A percentile compares a stretch with the other conserved stretches of the same genome.
phyloP scores from a whole-genome alignment of 1,139 yeast species.

The Debaryomyces nepalensis region DNA sequence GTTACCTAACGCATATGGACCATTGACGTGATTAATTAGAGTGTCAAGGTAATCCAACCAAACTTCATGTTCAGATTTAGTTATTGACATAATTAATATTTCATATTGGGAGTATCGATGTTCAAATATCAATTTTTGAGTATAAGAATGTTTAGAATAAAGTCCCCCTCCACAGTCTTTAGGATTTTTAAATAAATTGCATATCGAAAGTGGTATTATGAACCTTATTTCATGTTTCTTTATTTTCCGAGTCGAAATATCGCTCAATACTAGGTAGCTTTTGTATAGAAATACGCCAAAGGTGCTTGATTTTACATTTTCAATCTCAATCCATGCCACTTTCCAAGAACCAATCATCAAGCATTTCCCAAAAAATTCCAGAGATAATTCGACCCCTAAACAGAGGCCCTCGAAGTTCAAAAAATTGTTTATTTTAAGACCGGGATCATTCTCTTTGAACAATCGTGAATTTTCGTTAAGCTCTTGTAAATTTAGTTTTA shows the following conservation, averaged over 20 bases:
- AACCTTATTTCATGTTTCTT: slow-evolving; percentile 40
- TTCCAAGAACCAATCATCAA: slow-evolving; percentile 45
- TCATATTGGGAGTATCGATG: slow-evolving; percentile 46
- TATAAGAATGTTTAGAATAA: slow-evolving; percentile 31
- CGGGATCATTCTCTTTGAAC: slow-evolving; percentile 17
- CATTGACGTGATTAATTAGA: slow-evolving; percentile 44
- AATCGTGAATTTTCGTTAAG: slow-evolving; percentile 31
- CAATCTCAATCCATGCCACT: slow-evolving; percentile 41
- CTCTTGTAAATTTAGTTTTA: slow-evolving; percentile 8
- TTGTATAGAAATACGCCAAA: slow-evolving; percentile 54
- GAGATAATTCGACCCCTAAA: slow-evolving; percentile 26
- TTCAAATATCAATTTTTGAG: slow-evolving; percentile 54
- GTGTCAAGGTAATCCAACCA: slow-evolving; percentile 48
- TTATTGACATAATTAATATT: slow-evolving; percentile 42
- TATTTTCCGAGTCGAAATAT: slow-evolving; percentile 23
- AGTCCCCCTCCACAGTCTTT: slow-evolving; percentile 43
- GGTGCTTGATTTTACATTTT: slow-evolving; percentile 21
- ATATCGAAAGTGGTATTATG: slow-evolving; percentile 52
- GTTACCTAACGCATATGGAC: slow-evolving; percentile 43
- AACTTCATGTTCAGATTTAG: slow-evolving; percentile 35
- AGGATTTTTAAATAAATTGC: slow-evolving; percentile 27
- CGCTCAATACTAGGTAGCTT: slow-evolving; percentile 47
- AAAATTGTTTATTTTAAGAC: slow-evolving; percentile 16
- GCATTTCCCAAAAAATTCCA: slow-evolving; percentile 46
- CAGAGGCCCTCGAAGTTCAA: slow-evolving; percentile 20